Percentiles rank a stretch among this genome's conserved stretches.
Evolutionary conservation across 2,329 filamentous ascomycete genomes (phyloP).

Genomic region (Penicillium sclerotiorum): DNA sequence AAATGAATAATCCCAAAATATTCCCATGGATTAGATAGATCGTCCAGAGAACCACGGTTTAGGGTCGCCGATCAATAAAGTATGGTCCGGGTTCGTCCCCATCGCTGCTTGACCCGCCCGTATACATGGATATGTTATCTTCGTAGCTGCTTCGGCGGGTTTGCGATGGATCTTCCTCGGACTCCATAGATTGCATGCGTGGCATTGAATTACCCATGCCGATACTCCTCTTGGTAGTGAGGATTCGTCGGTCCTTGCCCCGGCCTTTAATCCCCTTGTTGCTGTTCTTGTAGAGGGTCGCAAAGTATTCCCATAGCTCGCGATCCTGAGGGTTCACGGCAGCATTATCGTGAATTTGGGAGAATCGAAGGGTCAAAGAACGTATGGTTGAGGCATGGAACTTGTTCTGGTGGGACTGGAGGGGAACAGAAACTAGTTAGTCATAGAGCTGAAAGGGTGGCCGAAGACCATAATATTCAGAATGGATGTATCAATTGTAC

Average conservation of each 20-base stretch:
- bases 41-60: background rate
- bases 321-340: conserved; percentile 69
- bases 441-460: background rate
- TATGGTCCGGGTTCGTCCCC: conserved; percentile 34
- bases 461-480: too few relatives aligned
- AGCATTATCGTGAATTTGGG: conserved; percentile 62
- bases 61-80: conserved; percentile 29
- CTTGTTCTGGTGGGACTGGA: conserved; percentile 86
- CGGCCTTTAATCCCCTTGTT: conserved; percentile 98
- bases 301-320: conserved; percentile 82
- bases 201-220: conserved; percentile 12
- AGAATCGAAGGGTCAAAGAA: conserved; percentile 71
- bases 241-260: conserved; percentile 70
- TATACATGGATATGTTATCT: conserved; percentile 32
- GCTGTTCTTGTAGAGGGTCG: conserved; percentile 89
- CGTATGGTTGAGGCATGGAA: conserved; percentile 79
- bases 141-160: conserved; percentile 29
- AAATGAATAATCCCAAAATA: background rate
- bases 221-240: conserved; percentile 32
- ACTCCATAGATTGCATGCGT: conserved; percentile 23
- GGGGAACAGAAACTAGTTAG: conserved; percentile 7
- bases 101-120: conserved; percentile 35
- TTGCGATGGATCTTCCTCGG: conserved; percentile 27
- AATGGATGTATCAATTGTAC: conserved; percentile 44
- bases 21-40: background rate